Evolutionary conservation across 371 early-diverging fungal species (phyloP), one percentile per base, ranked within the genome.

Genomic region (Syncephalastrum racemosum): DNA sequence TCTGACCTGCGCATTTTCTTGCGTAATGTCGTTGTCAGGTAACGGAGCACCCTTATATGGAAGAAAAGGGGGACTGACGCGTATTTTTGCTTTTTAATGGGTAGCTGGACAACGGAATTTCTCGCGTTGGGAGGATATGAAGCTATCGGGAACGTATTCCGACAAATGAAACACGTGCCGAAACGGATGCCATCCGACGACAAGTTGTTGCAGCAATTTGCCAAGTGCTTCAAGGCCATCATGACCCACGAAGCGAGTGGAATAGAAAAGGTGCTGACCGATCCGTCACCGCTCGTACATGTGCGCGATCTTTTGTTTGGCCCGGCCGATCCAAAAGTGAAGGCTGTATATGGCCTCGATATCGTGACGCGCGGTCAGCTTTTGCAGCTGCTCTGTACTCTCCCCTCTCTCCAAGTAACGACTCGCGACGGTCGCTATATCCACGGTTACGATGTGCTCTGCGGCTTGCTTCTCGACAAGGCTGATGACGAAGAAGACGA

Each of bases 371-470:
- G 75, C 1, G 69, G 67, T 7, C 47, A 69, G 24, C 42, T 79
- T 15, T 50, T 79, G 2, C 64, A 69, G 16, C 39, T 79, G 3
- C 39, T 79, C 10, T 79, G 80, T 55, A 71, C 80, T 3, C 54
- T 79, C n/a, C 68, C 77, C 7, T 71, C 65, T 5, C 58, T 79
- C 3, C 80, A 76, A 41, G 73, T 67, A 0, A 62, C 63, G 16
- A 56, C 71, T 0, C 36, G 57, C 3, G 27, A 55, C 4, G 52
- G 60, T 0, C 58, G 59, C 12, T 75, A 75, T 31, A 63, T 79
- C 1, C 79, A 79, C 52, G 80, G 80, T 15, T 79, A 79, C 50
- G 75, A 79, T 59, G 68, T 76, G 7, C 63, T 79, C n/a, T 69
- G 74, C 5, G 63, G 64, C 1, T 56, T 79, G 2, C 46, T 79